A percentile compares a stretch with the other conserved stretches of the same genome.
phyloP scores from a whole-genome alignment of 1,139 yeast genomes.

The Blastobotrys buckinghamii region DNA sequence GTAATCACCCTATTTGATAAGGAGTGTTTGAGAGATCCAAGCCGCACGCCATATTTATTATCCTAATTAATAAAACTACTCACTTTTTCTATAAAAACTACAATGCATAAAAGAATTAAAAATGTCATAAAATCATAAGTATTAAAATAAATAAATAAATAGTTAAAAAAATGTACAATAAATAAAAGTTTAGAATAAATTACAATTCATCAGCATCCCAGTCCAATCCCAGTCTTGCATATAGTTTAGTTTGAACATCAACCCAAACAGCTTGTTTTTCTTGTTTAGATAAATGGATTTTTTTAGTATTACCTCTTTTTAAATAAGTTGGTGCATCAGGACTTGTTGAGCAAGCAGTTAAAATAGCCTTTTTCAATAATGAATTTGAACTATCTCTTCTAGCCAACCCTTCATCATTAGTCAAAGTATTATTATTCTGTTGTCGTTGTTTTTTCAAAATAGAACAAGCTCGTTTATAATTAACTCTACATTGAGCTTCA shows the following conservation, averaged over 20 bases:
- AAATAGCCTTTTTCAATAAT: conserved; percentile 29
- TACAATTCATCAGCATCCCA: conserved; percentile 49
- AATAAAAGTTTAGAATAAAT: background rate
- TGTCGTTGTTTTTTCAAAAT: conserved; percentile 38
- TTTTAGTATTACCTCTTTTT: conserved; percentile 13
- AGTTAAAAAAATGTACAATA: conserved; percentile 1
- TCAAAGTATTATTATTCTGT: conserved; percentile 18
- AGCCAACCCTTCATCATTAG: background rate
- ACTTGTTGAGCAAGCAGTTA: conserved; percentile 28
- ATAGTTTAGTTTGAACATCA: conserved; percentile 51
- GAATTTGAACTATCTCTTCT: conserved; percentile 16
- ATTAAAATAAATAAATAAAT: conserved; percentile 1
- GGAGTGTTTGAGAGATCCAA: no score
- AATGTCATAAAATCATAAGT: no score
- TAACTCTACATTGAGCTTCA: conserved; percentile 61
- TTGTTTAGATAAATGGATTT: conserved; percentile 40
- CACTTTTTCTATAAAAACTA: no score
- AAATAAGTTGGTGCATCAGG: conserved; percentile 27
- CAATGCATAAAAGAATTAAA: no score
- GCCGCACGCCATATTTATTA: no score
- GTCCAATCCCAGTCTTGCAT: conserved; percentile 49
- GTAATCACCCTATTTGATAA: no score
- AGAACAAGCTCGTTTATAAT: conserved; percentile 46
- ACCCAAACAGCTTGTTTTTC: conserved; percentile 56
- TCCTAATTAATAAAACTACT: no score